phyloP scores from a whole-genome alignment of 2,329 filamentous ascomycete genomes.

The Pseudocercospora musae region DNA sequence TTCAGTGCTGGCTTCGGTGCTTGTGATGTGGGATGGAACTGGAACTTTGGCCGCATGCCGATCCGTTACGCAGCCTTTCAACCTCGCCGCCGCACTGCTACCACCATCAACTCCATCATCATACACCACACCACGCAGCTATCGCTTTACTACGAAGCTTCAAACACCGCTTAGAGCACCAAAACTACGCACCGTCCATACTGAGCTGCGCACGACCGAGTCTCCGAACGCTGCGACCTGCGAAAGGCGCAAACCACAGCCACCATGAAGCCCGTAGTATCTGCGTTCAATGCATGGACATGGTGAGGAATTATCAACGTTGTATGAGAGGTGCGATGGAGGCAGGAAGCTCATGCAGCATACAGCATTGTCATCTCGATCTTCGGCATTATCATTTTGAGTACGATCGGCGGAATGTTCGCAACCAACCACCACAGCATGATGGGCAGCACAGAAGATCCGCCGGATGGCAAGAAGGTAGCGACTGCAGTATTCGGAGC shows the following conservation, averaged over 20 bases:
- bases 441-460: slow-evolving; percentile 65
- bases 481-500: slow-evolving; percentile 83
- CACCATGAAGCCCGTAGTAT: slow-evolving; percentile 91
- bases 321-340: neutral
- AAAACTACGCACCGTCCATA: neutral
- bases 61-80: slow-evolving; percentile 4
- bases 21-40: neutral
- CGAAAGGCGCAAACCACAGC: slow-evolving; percentile 25
- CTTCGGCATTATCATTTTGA: slow-evolving; percentile 64
- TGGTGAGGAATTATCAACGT: slow-evolving; percentile 62
- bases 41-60: neutral
- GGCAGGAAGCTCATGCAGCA: neutral
- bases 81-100: neutral
- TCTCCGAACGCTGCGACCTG: neutral
- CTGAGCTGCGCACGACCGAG: neutral
- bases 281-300: slow-evolving; percentile 89
- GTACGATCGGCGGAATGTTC: slow-evolving; percentile 69
- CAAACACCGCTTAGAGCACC: neutral
- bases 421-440: slow-evolving; percentile 74
- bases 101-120: neutral
- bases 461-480: slow-evolving; percentile 68
- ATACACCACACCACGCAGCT: neutral
- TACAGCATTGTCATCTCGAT: slow-evolving; percentile 66
- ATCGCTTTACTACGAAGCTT: neutral
- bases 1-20: neutral